Evolutionary conservation across 176 grass and related monocot species (phyloP).

Genomic region (Luzula sylvatica): DNA sequence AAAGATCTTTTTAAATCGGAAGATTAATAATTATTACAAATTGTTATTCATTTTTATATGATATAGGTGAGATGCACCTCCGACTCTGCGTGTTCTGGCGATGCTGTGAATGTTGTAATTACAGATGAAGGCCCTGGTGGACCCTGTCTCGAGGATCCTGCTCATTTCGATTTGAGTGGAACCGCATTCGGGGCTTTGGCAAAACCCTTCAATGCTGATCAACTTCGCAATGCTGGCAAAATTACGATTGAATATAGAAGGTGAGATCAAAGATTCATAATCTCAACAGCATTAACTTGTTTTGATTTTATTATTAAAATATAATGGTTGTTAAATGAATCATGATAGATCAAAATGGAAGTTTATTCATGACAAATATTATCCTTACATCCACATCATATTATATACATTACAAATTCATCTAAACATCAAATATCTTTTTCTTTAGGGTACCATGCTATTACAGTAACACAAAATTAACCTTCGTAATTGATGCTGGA

Average conservation of each 20-base stretch:
- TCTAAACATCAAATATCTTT: no score
- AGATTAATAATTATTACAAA: not conserved
- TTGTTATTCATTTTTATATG: not conserved
- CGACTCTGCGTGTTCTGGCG: constrained; percentile 38
- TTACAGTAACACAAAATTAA: constrained; percentile 31
- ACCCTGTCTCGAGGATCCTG: constrained; percentile 23
- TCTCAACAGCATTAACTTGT: no score
- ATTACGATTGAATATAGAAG: constrained; percentile 49
- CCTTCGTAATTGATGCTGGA: constrained; percentile 49
- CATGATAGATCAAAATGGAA: no score
- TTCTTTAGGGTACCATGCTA: constrained; percentile 51
- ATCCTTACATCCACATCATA: no score
- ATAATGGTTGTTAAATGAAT: no score
- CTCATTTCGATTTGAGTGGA: constrained; percentile 82
- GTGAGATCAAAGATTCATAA: no score
- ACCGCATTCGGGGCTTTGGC: constrained; percentile 75
- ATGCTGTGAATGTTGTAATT: constrained; percentile 63
- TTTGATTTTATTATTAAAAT: no score
- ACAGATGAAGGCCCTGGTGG: constrained; percentile 49
- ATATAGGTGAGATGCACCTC: constrained; percentile 55
- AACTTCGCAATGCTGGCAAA: constrained; percentile 44
- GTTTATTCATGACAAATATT: no score
- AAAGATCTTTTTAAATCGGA: not conserved
- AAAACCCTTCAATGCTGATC: constrained; percentile 37
- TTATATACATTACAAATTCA: no score